Base-by-base conservation (phyloP, 768 basidiomycete species). In the Russula compacta region DNA sequence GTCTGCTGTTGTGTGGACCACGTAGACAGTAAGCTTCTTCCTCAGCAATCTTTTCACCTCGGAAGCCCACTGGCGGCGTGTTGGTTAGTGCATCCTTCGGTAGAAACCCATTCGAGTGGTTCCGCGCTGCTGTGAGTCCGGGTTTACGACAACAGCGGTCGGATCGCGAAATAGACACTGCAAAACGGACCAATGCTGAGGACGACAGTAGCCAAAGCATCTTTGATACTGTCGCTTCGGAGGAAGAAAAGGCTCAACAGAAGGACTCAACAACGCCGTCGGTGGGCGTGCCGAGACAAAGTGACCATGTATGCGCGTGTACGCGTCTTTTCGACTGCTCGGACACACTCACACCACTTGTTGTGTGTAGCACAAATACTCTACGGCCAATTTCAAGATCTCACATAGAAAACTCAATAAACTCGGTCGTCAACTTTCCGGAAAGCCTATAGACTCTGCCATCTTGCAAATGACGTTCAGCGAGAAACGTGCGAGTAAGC, bases 391-490 rank as follows among this genome's bases (percentile, higher is more conserved):
- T 71, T 95, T 97, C 79, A 95, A 94, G 74, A 91, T 94, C 46
- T 95, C 93, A 4, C 89, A 87, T 68, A 83, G 95, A 58, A 99
- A 98, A 72, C 78, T 99, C 59, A 95, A 95, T 73, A 82, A 85
- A 77, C 79, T 99, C 44, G 87, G 85, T 9, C 80, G 83, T 35
- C 92, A 97, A 72, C 89, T 99, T 64, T 80, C 90, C 2, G 89
- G 91, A 19, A 87, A 92, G 67, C 94, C 95, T 17, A 87, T 98
- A 61, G 95, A 98, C 75, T 84, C 87, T 66, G 95, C 95, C 39
- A 95, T 99, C 70, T 77, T 98, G 59, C 95, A 99, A 69, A 95
- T 98, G 91, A 83, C 89, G 71, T 98, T 97, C 73, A 92, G 89
- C 64, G 88, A 95, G 72, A 99, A 99, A 75, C 82, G 92, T 24